phyloP scores from a whole-genome alignment of 164 flowering plant species.

The Chloranthus sessilifolius region DNA sequence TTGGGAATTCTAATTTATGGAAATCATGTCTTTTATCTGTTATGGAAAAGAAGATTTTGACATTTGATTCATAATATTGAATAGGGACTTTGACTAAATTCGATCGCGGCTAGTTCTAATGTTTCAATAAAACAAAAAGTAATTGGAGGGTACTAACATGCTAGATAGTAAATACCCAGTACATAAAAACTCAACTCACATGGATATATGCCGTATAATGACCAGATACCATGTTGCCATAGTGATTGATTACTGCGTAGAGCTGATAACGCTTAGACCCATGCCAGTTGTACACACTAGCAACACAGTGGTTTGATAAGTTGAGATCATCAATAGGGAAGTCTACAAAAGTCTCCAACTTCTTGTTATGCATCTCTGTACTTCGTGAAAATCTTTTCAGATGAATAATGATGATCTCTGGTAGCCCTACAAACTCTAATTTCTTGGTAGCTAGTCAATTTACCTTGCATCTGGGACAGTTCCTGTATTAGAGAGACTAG shows the following conservation, averaged over 20 bases:
- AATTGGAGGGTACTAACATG: too few species aligned
- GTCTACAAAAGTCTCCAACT: conserved; percentile 78
- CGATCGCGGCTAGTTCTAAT: too few species aligned
- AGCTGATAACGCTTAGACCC: conserved; percentile 52
- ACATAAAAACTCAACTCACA: conserved; percentile 60
- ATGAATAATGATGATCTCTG: conserved; percentile 87
- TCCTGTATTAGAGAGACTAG: conserved; percentile 41
- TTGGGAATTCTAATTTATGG: too few species aligned
- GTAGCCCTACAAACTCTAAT: conserved; percentile 93
- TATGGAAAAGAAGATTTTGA: too few species aligned
- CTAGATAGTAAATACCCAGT: background rate
- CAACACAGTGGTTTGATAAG: conserved; percentile 56
- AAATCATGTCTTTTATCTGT: too few species aligned
- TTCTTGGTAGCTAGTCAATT: conserved; percentile 91
- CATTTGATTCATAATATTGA: too few species aligned
- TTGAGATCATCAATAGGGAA: conserved; percentile 82
- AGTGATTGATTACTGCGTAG: conserved; percentile 89
- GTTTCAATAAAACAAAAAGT: too few species aligned
- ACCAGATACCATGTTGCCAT: conserved; percentile 95
- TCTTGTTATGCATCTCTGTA: conserved; percentile 73
- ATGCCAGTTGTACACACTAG: conserved; percentile 32
- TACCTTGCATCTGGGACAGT: conserved; percentile 79
- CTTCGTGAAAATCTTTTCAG: conserved; percentile 87
- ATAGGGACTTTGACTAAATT: too few species aligned
- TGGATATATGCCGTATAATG: conserved; percentile 89